Percentiles rank a stretch among this genome's conserved stretches.
phyloP scores from a whole-genome alignment of 2,329 filamentous ascomycete genomes.

The Calycina herbarum region DNA sequence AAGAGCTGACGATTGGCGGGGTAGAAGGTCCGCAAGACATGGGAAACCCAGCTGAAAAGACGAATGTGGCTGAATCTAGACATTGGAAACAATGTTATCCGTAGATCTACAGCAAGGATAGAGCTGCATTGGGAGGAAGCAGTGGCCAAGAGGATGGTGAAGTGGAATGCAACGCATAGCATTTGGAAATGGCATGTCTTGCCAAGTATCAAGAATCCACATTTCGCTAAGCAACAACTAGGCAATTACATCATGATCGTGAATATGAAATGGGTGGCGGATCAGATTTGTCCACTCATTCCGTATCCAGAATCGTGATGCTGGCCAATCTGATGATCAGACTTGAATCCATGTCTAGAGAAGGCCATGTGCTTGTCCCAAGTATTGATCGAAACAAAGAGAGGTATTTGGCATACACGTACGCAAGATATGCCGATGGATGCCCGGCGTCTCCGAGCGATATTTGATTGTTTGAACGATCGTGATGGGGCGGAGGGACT shows the following conservation, averaged over 20 bases:
- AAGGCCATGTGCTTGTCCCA: not conserved
- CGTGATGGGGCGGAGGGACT: too few species aligned
- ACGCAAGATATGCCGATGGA: too few species aligned
- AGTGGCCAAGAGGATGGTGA: too few species aligned
- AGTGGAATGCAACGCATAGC: not conserved
- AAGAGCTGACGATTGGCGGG: not conserved
- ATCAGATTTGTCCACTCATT: not conserved
- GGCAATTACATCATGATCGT: not conserved
- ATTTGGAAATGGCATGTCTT: conserved; percentile 1
- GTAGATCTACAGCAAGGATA: not conserved
- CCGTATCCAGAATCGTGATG: not conserved
- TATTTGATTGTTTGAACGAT: too few species aligned
- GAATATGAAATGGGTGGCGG: not conserved
- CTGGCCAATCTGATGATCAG: not conserved
- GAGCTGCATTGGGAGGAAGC: not conserved
- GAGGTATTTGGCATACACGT: too few species aligned
- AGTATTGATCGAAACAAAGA: too few species aligned
- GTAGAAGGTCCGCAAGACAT: not conserved
- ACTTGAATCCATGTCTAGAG: not conserved
- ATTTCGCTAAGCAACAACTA: not conserved
- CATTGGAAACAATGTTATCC: not conserved
- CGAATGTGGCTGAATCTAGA: not conserved
- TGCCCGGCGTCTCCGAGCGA: too few species aligned
- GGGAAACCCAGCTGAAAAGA: not conserved
- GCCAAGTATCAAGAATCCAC: not conserved